Evolutionary conservation across 306 rosid species (phyloP), one percentile per base, ranked within the genome.

Genomic region (Cyclanthera cordifolia): DNA sequence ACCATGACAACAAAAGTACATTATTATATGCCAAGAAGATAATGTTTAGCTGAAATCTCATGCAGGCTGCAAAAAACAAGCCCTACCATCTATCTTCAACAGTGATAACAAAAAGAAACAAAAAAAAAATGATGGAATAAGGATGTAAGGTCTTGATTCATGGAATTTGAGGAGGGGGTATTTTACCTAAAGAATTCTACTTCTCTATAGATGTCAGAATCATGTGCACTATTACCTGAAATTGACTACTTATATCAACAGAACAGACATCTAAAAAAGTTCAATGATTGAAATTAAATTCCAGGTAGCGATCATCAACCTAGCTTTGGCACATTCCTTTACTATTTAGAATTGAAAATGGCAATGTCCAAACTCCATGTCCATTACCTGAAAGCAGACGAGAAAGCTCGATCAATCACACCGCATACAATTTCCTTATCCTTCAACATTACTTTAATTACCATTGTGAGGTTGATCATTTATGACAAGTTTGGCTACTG

Each of bases 191-290:
- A 32, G 6, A 5, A 32, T 32, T 32, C 37, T 32, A 46, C 41
- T 46, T 46, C 20, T 23, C 19, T 39, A 20, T 45, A 7, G 16
- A 24, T 66, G 21, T 45, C 71, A 45, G 12, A 11, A 3, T 47
- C 55, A 66, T 46, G 71, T 24, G 43, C 43, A 37, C 43, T 37
- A 37, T 37, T 37, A 37, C 43, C 43, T 61, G 69, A 64, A 64
- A 43, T 27, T 16, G 71, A 66, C 71, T 24, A 10, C 54, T 66
- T 54, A 66, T 23, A 24, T 47, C 71, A 66, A 66, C 53, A 66
- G 71, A 66, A 66, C 39, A 66, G 71, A 66, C 71, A 66, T 66
- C 39, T 23, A 41, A 24, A 41, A 41, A 64, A 46, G 54, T 45
- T 23, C 20, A 45, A 24, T 45, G 34, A 65, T 65, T 65, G 50